Base-by-base conservation (phyloP, 768 basidiomycete genomes). In the Phanerochaete carnosa region DNA sequence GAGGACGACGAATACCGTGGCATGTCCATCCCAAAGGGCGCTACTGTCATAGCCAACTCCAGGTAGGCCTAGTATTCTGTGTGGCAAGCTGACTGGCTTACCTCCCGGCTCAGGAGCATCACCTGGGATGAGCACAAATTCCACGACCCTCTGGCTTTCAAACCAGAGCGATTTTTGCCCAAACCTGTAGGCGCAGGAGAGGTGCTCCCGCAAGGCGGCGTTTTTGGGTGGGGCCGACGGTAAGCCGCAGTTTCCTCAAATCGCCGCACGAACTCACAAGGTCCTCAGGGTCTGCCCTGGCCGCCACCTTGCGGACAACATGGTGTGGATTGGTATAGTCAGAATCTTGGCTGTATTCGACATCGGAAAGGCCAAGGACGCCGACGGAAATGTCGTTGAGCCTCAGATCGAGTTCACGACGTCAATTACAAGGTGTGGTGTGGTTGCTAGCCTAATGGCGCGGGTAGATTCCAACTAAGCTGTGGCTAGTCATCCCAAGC, bases 1-100 rank as follows among this genome's bases (percentile, higher is more conserved):
- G 64, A 76, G 39, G 78, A 80, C 63, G 77, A 78, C 64, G 75
- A 72, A 1, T 80, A 79, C 60, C 66, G 69, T 4, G 78, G 76
- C n/a, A 65, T 75, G 55, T 76, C 73, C 60, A 76, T 80, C 37
- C 78, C 79, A 0, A 76, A 76, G 56, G 72, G 76, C 46, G 72
- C 76, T 0, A 72, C 74, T n/a, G 55, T 80, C 1, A 66, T 80
- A 25, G 57, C 76, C 33, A 80, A 80, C 63, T 72, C 72, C 68
- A 78, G 75, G 60, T 76, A 72, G 0, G 74, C 76, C 68, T 28
- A 16, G 33, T 3, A 23, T 43, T 23, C 12, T 33, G n/a, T n/a
- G n/a, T n/a, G n/a, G n/a, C 35, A 33, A 25, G 25, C 35, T n/a
- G 25, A 30, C 39, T n/a, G 23, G 19, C 29, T n/a, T 35, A 8